Base-by-base conservation (phyloP, 306 rosid species). In the Sophora flavescens region DNA sequence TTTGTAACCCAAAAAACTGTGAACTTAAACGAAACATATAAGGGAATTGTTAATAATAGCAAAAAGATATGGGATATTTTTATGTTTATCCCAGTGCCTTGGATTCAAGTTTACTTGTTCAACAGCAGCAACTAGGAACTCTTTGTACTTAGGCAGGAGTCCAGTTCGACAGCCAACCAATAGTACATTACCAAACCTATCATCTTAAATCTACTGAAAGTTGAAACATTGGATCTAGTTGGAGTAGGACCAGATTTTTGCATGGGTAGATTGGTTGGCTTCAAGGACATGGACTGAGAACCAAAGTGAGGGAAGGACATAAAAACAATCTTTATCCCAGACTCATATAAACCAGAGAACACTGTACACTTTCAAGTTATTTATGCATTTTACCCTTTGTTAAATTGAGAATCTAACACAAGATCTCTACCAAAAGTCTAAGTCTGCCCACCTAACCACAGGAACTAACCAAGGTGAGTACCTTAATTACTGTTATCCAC, bases 81-180 rank as follows among this genome's bases (percentile, higher is more conserved):
- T 28, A 61, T 17, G 50, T 30, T 17, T 53, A 15, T 12, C 69
- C 38, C 71, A 38, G n/a, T 71, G 52, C 26, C 64, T 9, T 33
- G 54, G 54, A 45, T 56, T 56, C 53, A 71, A 54, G 76, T 54
- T 71, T 39, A 33, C 47, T 50, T 1, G 6, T 45, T 51, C 15
- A 51, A 52, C 12, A 36, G 58, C 14, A 47, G 42, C 35, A 50
- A 50, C 33, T 32, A 50, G 26, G 47, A 50, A 30, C 60, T 30
- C 51, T 32, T 10, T 35, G 22, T 10, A 52, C 50, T 6, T 38
- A 69, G 45, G 42, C 74, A 32, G 11, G 3, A 59, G 30, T 36
- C 17, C 44, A 62, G 14, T 12, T 45, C 51, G 15, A 12, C 6
- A 12, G 3, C 51, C 51, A 12, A 6, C 51, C 6, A 45, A 45